These are phyloP conservation scores for Kwoniella bestiolae DNA, from an alignment of 768 basidiomycete genomes.

Conservation along the genomic window DNA sequence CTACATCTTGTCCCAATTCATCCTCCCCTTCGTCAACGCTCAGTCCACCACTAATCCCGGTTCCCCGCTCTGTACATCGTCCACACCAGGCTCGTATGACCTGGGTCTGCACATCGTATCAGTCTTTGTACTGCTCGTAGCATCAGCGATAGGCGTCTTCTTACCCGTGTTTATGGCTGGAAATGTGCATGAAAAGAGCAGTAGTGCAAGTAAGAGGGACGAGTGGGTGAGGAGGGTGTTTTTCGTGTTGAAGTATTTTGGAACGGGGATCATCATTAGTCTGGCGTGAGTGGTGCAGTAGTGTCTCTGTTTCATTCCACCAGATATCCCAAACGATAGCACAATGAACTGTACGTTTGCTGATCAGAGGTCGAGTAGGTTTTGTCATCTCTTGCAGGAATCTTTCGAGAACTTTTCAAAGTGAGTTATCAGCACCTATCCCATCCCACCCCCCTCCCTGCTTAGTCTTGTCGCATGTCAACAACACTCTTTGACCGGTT, in stretches of 20 bases:
- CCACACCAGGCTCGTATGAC: neutral
- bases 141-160: slow-evolving; percentile 12
- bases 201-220: neutral
- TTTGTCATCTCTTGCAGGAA: slow-evolving; percentile 14
- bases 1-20: neutral
- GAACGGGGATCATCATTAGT: slow-evolving; percentile 10
- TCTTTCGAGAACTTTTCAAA: slow-evolving; percentile 17
- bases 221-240: neutral
- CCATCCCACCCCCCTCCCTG: neutral
- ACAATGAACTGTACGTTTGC: too few species aligned
- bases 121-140: slow-evolving; percentile 12
- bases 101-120: slow-evolving; percentile 8
- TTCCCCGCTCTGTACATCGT: neutral
- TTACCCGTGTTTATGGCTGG: slow-evolving; percentile 7
- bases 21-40: neutral
- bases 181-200: neutral
- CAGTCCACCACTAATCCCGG: neutral
- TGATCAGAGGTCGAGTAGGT: neutral
- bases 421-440: slow-evolving; percentile 2
- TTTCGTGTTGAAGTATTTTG: slow-evolving; percentile 13
- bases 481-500: too few species aligned
- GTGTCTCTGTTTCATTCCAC: too few species aligned
- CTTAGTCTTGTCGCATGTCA: neutral
- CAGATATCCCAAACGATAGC: too few species aligned
- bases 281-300: slow-evolving; percentile 10